Percentiles rank a stretch among this genome's conserved stretches.
phyloP scores from a whole-genome alignment of 768 basidiomycete species.

The Tephrocybe sp. region DNA sequence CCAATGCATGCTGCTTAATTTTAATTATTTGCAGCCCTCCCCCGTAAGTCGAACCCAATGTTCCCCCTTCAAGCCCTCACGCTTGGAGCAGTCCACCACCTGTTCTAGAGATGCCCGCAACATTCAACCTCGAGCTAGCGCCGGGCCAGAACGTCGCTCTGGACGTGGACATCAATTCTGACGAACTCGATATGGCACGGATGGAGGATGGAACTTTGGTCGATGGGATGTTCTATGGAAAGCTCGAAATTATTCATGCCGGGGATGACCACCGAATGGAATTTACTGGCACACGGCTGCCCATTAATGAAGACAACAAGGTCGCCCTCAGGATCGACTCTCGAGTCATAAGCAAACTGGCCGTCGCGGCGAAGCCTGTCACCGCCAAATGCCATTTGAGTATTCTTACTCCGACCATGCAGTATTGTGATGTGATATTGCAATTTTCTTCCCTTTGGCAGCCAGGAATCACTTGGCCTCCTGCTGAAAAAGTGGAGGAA shows the following conservation, averaged over 20 bases:
- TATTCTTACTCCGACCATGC: constrained; percentile 68
- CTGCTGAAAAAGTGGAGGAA: constrained; percentile 64
- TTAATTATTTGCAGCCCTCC: constrained; percentile 37
- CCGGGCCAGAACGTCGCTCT: constrained; percentile 81
- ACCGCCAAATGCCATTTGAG: constrained; percentile 77
- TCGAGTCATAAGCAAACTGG: constrained; percentile 74
- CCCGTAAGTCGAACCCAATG: constrained; percentile 35
- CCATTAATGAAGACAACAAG: constrained; percentile 58
- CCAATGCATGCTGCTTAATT: constrained; percentile 17
- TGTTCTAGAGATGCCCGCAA: constrained; percentile 83
- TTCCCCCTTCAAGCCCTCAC: neutral
- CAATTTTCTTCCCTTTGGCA: constrained; percentile 75
- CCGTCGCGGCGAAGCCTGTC: constrained; percentile 70
- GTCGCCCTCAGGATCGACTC: constrained; percentile 76
- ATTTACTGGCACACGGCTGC: constrained; percentile 77
- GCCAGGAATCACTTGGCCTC: constrained; percentile 76
- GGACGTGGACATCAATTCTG: constrained; percentile 76
- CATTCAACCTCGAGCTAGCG: constrained; percentile 77
- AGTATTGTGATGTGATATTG: constrained; percentile 81
- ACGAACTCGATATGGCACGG: constrained; percentile 87
- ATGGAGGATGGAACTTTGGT: constrained; percentile 90
- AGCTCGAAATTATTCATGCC: constrained; percentile 78
- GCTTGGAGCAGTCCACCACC: constrained; percentile 52
- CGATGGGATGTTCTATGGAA: constrained; percentile 87
- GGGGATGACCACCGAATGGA: constrained; percentile 80